Base-by-base conservation (phyloP, 768 basidiomycete genomes). In the Boletus rufocinnamomeus region DNA sequence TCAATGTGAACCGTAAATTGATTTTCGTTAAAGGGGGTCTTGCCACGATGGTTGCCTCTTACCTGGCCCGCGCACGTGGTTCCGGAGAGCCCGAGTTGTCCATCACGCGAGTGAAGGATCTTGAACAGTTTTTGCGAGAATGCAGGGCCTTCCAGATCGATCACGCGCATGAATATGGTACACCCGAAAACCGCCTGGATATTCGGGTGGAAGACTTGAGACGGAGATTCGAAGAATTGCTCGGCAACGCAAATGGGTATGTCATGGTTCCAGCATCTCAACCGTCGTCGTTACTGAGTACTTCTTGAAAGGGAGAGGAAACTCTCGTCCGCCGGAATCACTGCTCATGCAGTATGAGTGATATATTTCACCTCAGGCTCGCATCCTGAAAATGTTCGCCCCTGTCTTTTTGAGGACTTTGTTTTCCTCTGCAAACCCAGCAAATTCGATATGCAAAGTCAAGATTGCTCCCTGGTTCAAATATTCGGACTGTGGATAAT, bases 11-110 rank as follows among this genome's bases (percentile, higher is more conserved):
- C 23, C 43, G 21, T 38, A 6, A 2, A 7, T 48, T 53, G 30
- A 62, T 19, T 19, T 32, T 41, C 8, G 21, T 23, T 52, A 0
- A 19, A 84, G 86, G 89, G 34, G 88, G 84, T n/a, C 56, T 87
- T 13, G 71, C 88, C 4, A 91, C 89, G 0, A 23, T 90, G 21
- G 80, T 86, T 16, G 88, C 89, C 19, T 86, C 88, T 2, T 91
- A 87, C 69, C 77, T 91, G 27, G 89, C 89, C 4, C 83, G 85
- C 14, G 79, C 82, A 27, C 82, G 88, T 28, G 87, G 88, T 13
- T 84, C 87, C 0, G 82, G 82, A 38, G 89, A 91, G 63, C 89
- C 89, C 2, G 86, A 90, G 59, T 52, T 79, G n/a, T 87, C 86
- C 0, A 75, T 78, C 32, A 68, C 74, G 4, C 80, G 83, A 13